These are phyloP conservation scores for Lepiota brunneoincarnata DNA, from an alignment of 768 basidiomycete species.

Conservation along the genomic window DNA sequence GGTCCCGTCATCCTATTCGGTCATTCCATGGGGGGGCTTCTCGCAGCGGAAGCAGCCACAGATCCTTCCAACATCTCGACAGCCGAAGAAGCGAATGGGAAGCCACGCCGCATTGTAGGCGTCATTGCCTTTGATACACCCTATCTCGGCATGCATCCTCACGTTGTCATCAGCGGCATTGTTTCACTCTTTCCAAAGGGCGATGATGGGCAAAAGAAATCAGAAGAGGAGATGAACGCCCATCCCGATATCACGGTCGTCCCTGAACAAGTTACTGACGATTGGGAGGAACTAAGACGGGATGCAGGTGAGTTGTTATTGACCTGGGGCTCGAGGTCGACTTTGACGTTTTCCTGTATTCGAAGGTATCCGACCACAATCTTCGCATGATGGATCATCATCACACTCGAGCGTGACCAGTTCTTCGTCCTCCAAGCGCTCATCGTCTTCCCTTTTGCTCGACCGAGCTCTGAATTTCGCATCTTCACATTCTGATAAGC, in stretches of 20 bases:
- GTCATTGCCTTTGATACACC: conserved; percentile 60
- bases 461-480: conserved; percentile 37
- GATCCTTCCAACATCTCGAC: conserved; percentile 33
- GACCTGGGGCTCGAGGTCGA: background rate
- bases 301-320: conserved; percentile 24
- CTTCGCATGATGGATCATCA: conserved; percentile 12
- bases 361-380: conserved; percentile 14
- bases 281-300: conserved; percentile 46
- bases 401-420: conserved; percentile 14
- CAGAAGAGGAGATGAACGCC: conserved; percentile 42
- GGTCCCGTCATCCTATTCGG: conserved; percentile 55
- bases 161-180: conserved; percentile 55
- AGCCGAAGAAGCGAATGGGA: conserved; percentile 20
- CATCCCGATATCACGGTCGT: conserved; percentile 41
- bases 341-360: background rate
- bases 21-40: conserved; percentile 62
- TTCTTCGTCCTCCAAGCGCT: conserved; percentile 10
- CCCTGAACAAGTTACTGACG: conserved; percentile 42
- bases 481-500: conserved; percentile 38
- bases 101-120: conserved; percentile 45
- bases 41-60: conserved; percentile 55
- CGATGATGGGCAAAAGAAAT: conserved; percentile 22
- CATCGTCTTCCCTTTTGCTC: conserved; percentile 25
- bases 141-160: conserved; percentile 61
- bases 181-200: conserved; percentile 48